Conservation (phyloP, 2,329 filamentous ascomycete genomes). For the Dryadomyces quercus-mongolicae region DNA sequence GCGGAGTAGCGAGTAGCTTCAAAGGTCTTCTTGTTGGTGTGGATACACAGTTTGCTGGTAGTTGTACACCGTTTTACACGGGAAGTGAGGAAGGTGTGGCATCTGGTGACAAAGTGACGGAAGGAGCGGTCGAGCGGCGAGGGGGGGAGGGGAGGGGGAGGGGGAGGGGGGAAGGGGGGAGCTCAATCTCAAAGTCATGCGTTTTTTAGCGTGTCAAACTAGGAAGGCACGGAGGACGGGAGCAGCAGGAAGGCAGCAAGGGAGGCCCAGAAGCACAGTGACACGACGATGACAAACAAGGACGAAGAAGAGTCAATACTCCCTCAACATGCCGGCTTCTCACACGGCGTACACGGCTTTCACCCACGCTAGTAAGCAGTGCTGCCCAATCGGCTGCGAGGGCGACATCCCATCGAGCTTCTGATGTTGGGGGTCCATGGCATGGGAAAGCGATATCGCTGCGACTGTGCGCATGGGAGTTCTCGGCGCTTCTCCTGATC, state of each 20-base stretch:
- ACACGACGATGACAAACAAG: no score
- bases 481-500: not conserved
- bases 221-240: no score
- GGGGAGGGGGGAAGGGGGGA: not conserved
- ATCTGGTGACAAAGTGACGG: not conserved
- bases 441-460: not conserved
- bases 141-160: not conserved
- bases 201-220: not conserved
- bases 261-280: no score
- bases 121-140: not conserved
- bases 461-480: not conserved
- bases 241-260: no score
- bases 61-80: not conserved
- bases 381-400: not conserved
- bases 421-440: not conserved
- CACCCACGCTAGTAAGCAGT: not conserved
- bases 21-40: not conserved
- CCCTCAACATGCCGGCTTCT: not conserved
- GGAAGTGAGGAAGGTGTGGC: not conserved
- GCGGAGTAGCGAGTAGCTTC: not conserved
- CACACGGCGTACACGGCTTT: not conserved
- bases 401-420: no score
- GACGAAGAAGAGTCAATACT: not conserved
- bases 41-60: not conserved
- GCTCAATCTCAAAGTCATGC: not conserved